Evolutionary conservation across 441 rosid genomes (phyloP).

Genomic region (Melastoma candidum): DNA sequence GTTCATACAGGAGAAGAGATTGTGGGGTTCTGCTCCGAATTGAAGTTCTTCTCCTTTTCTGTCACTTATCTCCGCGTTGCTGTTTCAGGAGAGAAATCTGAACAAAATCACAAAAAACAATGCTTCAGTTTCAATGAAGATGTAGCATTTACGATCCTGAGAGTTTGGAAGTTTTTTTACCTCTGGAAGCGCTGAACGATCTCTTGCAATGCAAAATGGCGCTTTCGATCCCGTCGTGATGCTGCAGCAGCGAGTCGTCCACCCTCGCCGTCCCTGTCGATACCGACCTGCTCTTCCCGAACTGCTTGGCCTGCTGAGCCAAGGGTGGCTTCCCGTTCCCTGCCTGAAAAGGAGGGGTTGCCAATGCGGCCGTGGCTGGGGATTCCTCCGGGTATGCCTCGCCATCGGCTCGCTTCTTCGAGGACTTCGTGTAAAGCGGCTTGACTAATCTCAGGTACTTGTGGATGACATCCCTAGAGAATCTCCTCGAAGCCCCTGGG

Average conservation of each 20-base stretch:
- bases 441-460: conserved; percentile 16
- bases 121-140: no score
- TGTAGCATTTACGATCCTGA: no score
- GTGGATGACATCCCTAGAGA: conserved; percentile 13
- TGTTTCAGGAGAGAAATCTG: no score
- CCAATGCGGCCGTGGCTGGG: conserved; percentile 7
- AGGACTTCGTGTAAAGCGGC: conserved; percentile 9
- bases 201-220: conserved; percentile 17
- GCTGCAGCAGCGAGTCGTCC: conserved; percentile 15
- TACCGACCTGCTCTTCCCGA: conserved; percentile 10
- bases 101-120: no score
- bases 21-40: no score
- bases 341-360: conserved; percentile 1
- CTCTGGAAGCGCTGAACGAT: conserved; percentile 9
- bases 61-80: no score
- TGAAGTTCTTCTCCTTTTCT: no score
- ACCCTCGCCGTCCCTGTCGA: conserved; percentile 8
- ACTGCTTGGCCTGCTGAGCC: not conserved
- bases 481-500: conserved; percentile 11
- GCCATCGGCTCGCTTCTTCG: conserved; percentile 2
- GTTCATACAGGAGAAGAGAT: no score
- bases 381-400: not conserved
- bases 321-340: conserved; percentile 3
- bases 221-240: conserved; percentile 14
- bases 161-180: not conserved